Evolutionary conservation across 768 basidiomycete genomes (phyloP).

Genomic region (Pleurotus cornucopiae): DNA sequence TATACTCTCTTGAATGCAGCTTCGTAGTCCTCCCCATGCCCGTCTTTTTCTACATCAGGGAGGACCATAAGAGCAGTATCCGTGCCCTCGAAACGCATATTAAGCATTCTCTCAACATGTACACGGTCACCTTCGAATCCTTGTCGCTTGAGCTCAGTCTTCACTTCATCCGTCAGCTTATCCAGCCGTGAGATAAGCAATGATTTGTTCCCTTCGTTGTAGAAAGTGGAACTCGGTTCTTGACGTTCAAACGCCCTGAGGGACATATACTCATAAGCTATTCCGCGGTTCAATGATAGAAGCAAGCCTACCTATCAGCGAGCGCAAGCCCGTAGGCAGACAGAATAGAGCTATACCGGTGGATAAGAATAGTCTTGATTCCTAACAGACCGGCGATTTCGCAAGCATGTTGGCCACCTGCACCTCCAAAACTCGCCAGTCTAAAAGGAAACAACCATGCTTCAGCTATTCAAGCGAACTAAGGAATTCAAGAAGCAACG

Average conservation of each 20-base stretch:
- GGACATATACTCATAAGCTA: neutral
- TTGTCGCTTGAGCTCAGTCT: slow-evolving; percentile 64
- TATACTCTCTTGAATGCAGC: slow-evolving; percentile 77
- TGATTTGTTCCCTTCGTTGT: slow-evolving; percentile 51
- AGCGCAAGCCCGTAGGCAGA: slow-evolving; percentile 94
- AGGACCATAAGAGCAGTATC: slow-evolving; percentile 92
- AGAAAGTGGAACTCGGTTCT: slow-evolving; percentile 84
- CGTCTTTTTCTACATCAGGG: slow-evolving; percentile 33
- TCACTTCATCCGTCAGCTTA: slow-evolving; percentile 59
- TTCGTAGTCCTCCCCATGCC: slow-evolving; percentile 68
- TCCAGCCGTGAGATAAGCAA: slow-evolving; percentile 65
- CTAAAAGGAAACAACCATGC: slow-evolving; percentile 32
- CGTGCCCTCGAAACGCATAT: slow-evolving; percentile 92
- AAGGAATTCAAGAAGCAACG: slow-evolving; percentile 9
- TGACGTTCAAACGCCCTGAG: slow-evolving; percentile 78
- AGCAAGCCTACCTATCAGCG: slow-evolving; percentile 55
- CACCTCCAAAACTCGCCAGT: slow-evolving; percentile 84
- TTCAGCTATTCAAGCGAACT: neutral
- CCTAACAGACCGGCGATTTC: slow-evolving; percentile 85
- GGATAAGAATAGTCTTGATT: slow-evolving; percentile 84
- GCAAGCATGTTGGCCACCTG: slow-evolving; percentile 90
- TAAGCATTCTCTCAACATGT: slow-evolving; percentile 75
- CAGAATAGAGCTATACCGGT: slow-evolving; percentile 88
- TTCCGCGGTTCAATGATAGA: neutral
- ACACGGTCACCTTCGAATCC: slow-evolving; percentile 78